Conservation (phyloP, 257 asterid species). For the Nicotiana tabacum region DNA sequence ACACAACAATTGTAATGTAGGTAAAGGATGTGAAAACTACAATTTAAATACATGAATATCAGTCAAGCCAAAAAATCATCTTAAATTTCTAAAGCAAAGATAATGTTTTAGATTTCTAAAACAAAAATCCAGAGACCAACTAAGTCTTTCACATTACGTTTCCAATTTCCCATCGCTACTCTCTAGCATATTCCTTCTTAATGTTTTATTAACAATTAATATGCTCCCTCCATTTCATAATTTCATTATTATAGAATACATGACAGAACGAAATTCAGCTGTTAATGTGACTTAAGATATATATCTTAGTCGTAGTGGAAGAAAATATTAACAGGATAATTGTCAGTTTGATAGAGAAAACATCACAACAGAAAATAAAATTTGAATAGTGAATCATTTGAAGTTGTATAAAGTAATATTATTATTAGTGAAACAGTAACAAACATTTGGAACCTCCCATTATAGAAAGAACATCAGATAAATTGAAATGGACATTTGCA, state of each 20-base stretch:
- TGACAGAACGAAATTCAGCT: too few relatives aligned
- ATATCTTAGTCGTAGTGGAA: neutral
- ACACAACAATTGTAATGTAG: neutral
- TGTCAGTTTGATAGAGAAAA: neutral
- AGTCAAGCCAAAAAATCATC: neutral
- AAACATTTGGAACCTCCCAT: too few relatives aligned
- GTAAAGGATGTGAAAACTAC: neutral
- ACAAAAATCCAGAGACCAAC: neutral
- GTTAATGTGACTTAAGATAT: too few relatives aligned
- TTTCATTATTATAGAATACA: too few relatives aligned
- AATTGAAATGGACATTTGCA: too few relatives aligned
- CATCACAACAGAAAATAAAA: neutral
- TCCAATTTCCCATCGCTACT: neutral
- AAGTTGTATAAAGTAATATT: neutral
- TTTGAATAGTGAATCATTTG: neutral
- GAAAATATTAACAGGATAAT: neutral
- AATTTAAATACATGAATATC: neutral
- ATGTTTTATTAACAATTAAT: neutral
- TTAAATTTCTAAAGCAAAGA: neutral
- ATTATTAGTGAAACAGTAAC: neutral
- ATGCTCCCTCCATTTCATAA: neutral
- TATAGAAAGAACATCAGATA: too few relatives aligned
- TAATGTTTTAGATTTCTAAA: neutral
- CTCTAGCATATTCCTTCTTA: neutral
- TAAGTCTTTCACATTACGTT: neutral